A percentile compares a stretch with the other conserved stretches of the same genome.
Conservation (phyloP, 192 early-diverging fungal genomes). For the Coemansia javaensis region DNA sequence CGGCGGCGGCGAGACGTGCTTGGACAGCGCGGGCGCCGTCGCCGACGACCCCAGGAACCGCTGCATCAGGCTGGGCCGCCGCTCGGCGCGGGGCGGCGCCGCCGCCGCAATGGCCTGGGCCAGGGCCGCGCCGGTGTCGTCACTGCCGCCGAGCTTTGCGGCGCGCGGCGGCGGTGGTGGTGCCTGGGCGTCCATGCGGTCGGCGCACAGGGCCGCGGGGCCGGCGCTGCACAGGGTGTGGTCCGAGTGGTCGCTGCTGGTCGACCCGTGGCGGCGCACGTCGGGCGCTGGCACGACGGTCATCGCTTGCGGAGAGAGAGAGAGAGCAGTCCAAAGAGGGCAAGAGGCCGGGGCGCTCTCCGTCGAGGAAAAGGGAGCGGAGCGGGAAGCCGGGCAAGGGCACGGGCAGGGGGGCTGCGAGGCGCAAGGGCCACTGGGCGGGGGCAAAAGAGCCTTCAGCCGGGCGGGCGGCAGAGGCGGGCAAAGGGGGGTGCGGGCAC, state of each 20-base stretch:
- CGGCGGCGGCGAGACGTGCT: conserved; percentile 23
- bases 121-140: conserved; percentile 19
- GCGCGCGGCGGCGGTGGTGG: too few species aligned
- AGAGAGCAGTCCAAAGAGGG: too few species aligned
- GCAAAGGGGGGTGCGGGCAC: too few species aligned
- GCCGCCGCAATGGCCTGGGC: conserved; percentile 33
- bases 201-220: too few species aligned
- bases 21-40: conserved; percentile 1
- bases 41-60: conserved; percentile 37
- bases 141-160: conserved; percentile 5
- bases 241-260: conserved; percentile 40
- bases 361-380: too few species aligned
- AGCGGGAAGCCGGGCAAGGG: too few species aligned
- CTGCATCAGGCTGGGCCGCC: conserved; percentile 49
- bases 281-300: conserved; percentile 1
- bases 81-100: conserved; percentile 33
- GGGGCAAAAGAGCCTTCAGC: too few species aligned
- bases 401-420: too few species aligned
- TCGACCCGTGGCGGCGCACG: conserved; percentile 40
- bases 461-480: too few species aligned
- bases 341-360: too few species aligned
- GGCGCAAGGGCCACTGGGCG: too few species aligned
- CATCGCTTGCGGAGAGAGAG: conserved; percentile 1
- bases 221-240: conserved; percentile 44
- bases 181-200: conserved; percentile 15